Evolutionary conservation across 2,329 filamentous ascomycete genomes (phyloP).

Genomic region (Pezicula radicicola): DNA sequence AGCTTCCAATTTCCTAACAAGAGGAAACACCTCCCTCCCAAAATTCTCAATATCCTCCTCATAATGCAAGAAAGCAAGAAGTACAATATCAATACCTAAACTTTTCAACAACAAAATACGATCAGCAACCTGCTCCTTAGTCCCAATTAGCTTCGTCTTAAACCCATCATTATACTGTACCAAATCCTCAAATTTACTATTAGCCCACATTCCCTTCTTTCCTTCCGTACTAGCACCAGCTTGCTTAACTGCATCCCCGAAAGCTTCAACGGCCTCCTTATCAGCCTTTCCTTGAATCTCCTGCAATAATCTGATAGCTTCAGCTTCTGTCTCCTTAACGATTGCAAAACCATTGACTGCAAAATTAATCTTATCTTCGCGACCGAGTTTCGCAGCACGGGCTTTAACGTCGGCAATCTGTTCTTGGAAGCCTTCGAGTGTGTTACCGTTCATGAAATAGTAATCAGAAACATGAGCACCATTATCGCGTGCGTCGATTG

Average conservation of each 20-base stretch:
- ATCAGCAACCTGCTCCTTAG: constrained; percentile 48
- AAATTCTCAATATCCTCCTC: constrained; percentile 49
- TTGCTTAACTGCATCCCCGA: constrained; percentile 45
- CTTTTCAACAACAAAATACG: constrained; percentile 45
- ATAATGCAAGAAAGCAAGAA: constrained; percentile 49
- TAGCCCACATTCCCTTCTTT: constrained; percentile 51
- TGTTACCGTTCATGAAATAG: constrained; percentile 57
- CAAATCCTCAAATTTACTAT: constrained; percentile 47
- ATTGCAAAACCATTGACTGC: constrained; percentile 49
- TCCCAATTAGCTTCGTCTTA: constrained; percentile 51
- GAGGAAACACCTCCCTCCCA: constrained; percentile 41
- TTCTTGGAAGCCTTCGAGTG: constrained; percentile 46
- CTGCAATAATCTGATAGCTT: constrained; percentile 44
- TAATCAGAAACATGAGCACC: constrained; percentile 45
- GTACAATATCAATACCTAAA: constrained; percentile 38
- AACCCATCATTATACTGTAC: constrained; percentile 55
- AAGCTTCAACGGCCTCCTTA: constrained; percentile 45
- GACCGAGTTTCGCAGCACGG: constrained; percentile 39
- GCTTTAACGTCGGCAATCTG: constrained; percentile 48
- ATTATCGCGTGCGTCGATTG: constrained; percentile 46
- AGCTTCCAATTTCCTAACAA: constrained; percentile 44
- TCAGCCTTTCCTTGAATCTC: constrained; percentile 53
- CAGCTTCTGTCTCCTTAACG: constrained; percentile 45
- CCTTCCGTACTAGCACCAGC: constrained; percentile 43
- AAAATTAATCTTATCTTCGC: constrained; percentile 43